These are phyloP conservation scores for Chlamydomonas sp. DNA, from an alignment of 139 green algal genomes.

Conservation along the genomic window DNA sequence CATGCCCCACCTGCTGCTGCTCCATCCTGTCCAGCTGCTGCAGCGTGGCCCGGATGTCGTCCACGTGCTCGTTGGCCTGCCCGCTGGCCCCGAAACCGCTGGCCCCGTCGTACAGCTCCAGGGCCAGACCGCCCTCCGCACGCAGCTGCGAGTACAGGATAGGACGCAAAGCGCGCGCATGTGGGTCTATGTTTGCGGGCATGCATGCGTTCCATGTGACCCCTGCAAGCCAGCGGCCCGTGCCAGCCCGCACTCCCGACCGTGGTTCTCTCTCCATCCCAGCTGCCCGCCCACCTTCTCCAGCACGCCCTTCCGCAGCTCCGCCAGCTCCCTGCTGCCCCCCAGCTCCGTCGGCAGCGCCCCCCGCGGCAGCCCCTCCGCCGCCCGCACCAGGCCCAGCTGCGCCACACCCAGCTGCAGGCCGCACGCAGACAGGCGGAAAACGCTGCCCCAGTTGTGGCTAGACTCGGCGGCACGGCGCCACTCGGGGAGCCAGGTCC, in stretches of 20 bases:
- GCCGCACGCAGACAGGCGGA: background rate
- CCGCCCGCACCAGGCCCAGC: slow-evolving; percentile 12
- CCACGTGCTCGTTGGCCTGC: background rate
- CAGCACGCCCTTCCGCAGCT: background rate
- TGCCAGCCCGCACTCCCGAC: background rate
- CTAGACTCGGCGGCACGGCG: background rate
- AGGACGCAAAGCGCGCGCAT: background rate
- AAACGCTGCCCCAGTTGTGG: background rate
- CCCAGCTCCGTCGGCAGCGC: background rate
- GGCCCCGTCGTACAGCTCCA: background rate
- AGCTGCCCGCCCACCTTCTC: background rate
- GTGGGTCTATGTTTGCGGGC: too few relatives aligned
- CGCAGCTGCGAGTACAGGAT: background rate
- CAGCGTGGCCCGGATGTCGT: background rate
- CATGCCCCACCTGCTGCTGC: background rate
- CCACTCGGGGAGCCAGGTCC: background rate
- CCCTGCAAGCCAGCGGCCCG: background rate
- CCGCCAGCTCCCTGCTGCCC: background rate
- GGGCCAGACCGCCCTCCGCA: background rate
- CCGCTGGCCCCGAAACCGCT: slow-evolving; percentile 12
- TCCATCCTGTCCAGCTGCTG: background rate
- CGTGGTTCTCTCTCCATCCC: background rate
- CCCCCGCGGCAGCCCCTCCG: background rate
- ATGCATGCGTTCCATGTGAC: too few relatives aligned
- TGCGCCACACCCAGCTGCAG: slow-evolving; percentile 18